Base-by-base conservation (phyloP, 2,329 filamentous ascomycete species). In the Plectosphaerella sp. region DNA sequence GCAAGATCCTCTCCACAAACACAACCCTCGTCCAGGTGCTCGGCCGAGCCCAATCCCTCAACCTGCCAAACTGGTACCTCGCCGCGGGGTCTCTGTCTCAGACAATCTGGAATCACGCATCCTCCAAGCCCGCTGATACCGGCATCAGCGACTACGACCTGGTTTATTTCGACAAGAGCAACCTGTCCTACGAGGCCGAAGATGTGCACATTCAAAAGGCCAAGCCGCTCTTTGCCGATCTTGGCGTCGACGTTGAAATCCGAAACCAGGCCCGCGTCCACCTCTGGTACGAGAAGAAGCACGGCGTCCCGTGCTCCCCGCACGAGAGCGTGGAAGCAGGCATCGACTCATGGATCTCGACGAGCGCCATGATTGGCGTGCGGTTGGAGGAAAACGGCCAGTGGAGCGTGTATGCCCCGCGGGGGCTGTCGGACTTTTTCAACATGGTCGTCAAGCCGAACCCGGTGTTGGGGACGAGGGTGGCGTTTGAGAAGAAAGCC, bases 211-310 rank as follows among this genome's bases (percentile, higher is more conserved):
- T 71, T 16, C 61, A 65, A n/a, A 47, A 39, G 1, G 67, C 66
- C 2, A 59, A 54, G 14, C 41, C 50, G 4, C 49, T 71, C 1
- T 71, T 69, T 16, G 58, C 60, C 0, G 65, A 63, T n/a, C 52
- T 69, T 1, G 47, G 60, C 4, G 56, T 59, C 1, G 62, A 69
- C 24, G 62, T 71, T 1, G 68, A 71, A 53, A 69, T 71, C 14
- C 64, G 68, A 14, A 71, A 71, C 39, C 68, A 71, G 48, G 68
- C 68, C 3, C 62, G 68, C 9, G 68, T 71, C 11, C 68, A 71
- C 42, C 55, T 71, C 0, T 71, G 68, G 68, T 71, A 69, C 18
- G 58, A 57, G 47, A 41, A 61, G 33, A 67, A 65, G 39, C 67
- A 65, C 14, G 66, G 68, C 5, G 52, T 56, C 0, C 56, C 61